Evolutionary conservation across 768 basidiomycete species (phyloP).

Genomic region (Leccinum subtestaceum): DNA sequence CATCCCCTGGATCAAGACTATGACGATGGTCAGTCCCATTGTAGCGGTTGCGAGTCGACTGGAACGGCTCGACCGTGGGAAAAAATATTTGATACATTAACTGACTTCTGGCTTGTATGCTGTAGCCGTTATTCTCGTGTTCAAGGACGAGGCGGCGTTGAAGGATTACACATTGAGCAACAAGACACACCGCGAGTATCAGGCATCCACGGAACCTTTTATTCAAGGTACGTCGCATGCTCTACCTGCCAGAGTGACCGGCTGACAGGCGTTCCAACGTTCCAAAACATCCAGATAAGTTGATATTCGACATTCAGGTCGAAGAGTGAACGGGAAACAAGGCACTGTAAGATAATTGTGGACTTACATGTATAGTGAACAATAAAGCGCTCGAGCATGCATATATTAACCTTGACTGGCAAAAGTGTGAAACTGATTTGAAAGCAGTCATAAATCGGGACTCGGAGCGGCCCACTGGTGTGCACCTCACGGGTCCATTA

Average conservation of each 20-base stretch:
- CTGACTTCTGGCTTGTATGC: not conserved
- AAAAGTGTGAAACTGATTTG: not conserved
- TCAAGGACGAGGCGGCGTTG: not conserved
- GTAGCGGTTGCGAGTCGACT: too few relatives aligned
- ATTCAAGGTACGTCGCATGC: constrained; percentile 18
- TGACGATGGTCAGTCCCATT: constrained; percentile 18
- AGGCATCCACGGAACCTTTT: not conserved
- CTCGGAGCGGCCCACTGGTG: not conserved
- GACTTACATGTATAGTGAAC: constrained; percentile 3
- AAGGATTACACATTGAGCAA: not conserved
- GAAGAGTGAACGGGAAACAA: constrained; percentile 9
- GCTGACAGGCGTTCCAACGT: not conserved
- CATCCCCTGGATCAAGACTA: constrained; percentile 23
- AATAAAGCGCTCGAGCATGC: not conserved
- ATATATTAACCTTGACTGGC: not conserved
- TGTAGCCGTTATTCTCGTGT: not conserved
- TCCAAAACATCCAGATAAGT: constrained; percentile 9
- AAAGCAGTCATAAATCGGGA: constrained; percentile 45
- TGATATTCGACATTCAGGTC: constrained; percentile 25
- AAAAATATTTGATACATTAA: not conserved
- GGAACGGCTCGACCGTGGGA: too few relatives aligned
- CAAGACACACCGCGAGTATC: constrained; percentile 15
- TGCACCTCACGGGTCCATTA: not conserved
- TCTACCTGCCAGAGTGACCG: not conserved
- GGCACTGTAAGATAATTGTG: not conserved